Conservation (phyloP, 192 early-diverging fungal genomes). For the Linnemannia elongata region DNA sequence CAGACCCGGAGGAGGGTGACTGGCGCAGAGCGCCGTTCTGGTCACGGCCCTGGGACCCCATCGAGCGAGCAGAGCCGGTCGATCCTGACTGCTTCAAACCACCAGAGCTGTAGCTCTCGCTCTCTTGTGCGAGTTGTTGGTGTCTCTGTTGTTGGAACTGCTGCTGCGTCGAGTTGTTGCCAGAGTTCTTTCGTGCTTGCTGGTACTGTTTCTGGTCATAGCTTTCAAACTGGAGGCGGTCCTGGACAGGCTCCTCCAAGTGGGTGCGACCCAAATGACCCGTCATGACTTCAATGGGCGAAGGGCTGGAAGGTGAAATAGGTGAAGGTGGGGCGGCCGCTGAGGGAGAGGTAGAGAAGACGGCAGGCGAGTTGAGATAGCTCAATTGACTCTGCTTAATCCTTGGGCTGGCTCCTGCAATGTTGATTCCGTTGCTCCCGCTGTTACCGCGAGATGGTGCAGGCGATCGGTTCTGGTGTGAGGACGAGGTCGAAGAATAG, state of each 20-base stretch:
- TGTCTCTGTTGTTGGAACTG: conserved; percentile 22
- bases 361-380: conserved; percentile 25
- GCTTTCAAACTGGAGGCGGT: conserved; percentile 22
- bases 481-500: conserved; percentile 28
- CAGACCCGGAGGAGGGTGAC: conserved; percentile 36
- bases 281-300: conserved; percentile 19
- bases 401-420: not conserved
- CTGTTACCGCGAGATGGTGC: conserved; percentile 36
- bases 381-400: conserved; percentile 38
- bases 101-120: not conserved
- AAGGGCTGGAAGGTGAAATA: conserved; percentile 40
- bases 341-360: not conserved
- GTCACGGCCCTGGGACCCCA: conserved; percentile 1
- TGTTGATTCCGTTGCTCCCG: conserved; percentile 23
- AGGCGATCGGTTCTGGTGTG: conserved; percentile 13
- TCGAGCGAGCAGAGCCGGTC: conserved; percentile 29
- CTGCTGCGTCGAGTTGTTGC: conserved; percentile 8
- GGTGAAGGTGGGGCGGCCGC: conserved; percentile 35
- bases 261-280: conserved; percentile 29
- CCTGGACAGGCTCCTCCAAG: conserved; percentile 35
- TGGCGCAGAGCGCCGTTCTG: conserved; percentile 29
- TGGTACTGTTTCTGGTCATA: conserved; percentile 42
- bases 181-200: conserved; percentile 38
- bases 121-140: conserved; percentile 21
- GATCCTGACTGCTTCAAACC: conserved; percentile 43